Evolutionary conservation across 176 grass and related monocot species (phyloP).

Genomic region (Neostapfia colusana): DNA sequence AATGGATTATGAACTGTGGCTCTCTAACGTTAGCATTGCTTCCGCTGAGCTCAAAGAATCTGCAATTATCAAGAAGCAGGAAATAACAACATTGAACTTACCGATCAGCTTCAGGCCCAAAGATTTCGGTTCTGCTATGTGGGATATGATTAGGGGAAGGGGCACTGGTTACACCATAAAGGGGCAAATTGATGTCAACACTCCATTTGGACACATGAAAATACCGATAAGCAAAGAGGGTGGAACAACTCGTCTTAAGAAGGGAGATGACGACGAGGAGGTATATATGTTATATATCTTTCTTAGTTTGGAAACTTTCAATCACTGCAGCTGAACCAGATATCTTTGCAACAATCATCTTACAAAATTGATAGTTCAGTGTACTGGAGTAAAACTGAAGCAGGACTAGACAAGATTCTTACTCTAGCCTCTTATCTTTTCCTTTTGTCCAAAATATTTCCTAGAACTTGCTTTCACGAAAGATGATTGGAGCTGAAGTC

Average conservation of each 20-base stretch:
- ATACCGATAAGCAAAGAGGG: constrained; percentile 78
- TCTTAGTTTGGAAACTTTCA: not conserved
- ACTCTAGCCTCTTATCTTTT: too few relatives aligned
- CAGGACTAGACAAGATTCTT: too few relatives aligned
- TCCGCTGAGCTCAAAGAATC: constrained; percentile 64
- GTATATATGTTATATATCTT: constrained; percentile 32
- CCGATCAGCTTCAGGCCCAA: constrained; percentile 82
- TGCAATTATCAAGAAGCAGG: constrained; percentile 65
- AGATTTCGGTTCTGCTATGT: constrained; percentile 92
- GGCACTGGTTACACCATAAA: constrained; percentile 88
- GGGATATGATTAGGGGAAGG: constrained; percentile 93
- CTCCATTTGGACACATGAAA: constrained; percentile 90
- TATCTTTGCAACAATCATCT: too few relatives aligned
- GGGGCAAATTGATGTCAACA: constrained; percentile 81
- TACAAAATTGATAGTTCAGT: too few relatives aligned
- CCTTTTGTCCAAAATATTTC: too few relatives aligned
- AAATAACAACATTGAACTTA: constrained; percentile 68
- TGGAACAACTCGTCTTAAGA: constrained; percentile 79
- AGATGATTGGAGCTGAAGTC: too few relatives aligned
- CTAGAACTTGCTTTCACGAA: too few relatives aligned
- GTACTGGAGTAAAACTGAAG: too few relatives aligned
- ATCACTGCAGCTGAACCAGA: too few relatives aligned
- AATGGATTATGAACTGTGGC: constrained; percentile 82
- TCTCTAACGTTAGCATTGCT: constrained; percentile 65
- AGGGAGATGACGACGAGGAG: constrained; percentile 64